These are phyloP conservation scores for Alternaria sp. DNA, from an alignment of 2,329 filamentous ascomycete genomes.

Conservation along the genomic window DNA sequence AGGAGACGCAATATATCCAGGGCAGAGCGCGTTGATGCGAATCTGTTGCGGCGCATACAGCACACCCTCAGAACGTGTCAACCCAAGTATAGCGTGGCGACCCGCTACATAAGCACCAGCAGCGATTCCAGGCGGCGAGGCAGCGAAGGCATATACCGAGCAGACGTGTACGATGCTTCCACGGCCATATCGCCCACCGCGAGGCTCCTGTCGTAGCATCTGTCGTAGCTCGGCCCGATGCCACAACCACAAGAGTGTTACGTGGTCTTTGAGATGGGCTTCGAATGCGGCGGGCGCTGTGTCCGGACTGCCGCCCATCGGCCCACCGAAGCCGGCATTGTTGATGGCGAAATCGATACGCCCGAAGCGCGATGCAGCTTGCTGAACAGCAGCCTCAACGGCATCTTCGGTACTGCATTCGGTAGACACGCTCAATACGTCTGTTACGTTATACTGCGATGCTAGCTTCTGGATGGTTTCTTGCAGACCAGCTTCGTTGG, in stretches of 20 bases:
- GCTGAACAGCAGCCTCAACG: slow-evolving; percentile 47
- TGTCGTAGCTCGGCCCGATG: slow-evolving; percentile 59
- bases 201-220: slow-evolving; percentile 58
- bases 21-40: slow-evolving; percentile 66
- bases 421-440: slow-evolving; percentile 14
- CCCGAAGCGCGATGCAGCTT: slow-evolving; percentile 50
- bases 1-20: slow-evolving; percentile 55
- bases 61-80: slow-evolving; percentile 61
- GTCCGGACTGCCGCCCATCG: slow-evolving; percentile 54
- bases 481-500: slow-evolving; percentile 15
- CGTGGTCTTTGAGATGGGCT: slow-evolving; percentile 59
- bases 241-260: slow-evolving; percentile 64
- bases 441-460: slow-evolving; percentile 6
- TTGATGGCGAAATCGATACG: slow-evolving; percentile 63
- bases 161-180: slow-evolving; percentile 62
- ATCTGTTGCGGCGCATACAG: slow-evolving; percentile 60
- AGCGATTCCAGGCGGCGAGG: slow-evolving; percentile 35
- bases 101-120: slow-evolving; percentile 56
- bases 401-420: slow-evolving; percentile 30
- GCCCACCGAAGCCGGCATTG: slow-evolving; percentile 59
- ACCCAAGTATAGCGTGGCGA: slow-evolving; percentile 61
- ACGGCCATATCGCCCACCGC: slow-evolving; percentile 33
- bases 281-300: slow-evolving; percentile 57
- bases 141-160: slow-evolving; percentile 58
- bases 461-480: slow-evolving; percentile 16